Base-by-base conservation (phyloP, 805 yeast genomes). In the Hanseniaspora jakobsenii region DNA sequence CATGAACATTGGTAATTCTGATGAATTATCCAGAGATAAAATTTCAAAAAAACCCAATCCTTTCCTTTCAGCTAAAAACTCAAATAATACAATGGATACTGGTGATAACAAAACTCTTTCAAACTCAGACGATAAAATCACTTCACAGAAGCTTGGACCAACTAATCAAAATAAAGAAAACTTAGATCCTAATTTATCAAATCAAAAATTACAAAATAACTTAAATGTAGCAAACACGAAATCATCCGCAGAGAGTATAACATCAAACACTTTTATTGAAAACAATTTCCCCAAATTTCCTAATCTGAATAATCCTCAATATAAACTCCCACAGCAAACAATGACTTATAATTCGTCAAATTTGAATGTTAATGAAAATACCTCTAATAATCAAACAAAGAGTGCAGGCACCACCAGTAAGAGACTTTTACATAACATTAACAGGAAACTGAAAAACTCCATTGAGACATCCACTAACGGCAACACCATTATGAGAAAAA, bases 251-350 rank as follows among this genome's bases (percentile, higher is more conserved):
- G 39, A 42, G 23, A 42, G 46, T 29, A 39, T 42, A 9, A 42
- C 35, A 3, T 42, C 46, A 6, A 35, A 38, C 7, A n/a, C 35
- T n/a, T 42, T 42, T 18, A 42, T 42, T 21, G 46, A 42, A 42
- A 42, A 42, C 30, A 42, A 35, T 22, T 42, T 42, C 12, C 39
- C 46, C 22, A 23, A 13, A n/a, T 22, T 27, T 29, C 12, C 26
- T 3, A 28, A 12, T 28, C n/a, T 35, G n/a, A 28, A 42, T 18
- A 28, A 32, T 3, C 28, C 38, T 3, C 34, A 41, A 2, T 41
- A 9, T 16, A 32, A 32, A 10, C 22, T 34, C 12, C 45, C 45
- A 5, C 14, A 7, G 6, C 45, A 41, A 21, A n/a, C 22, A 3
- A 13, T 6, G 26, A 3, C 18, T 9, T 19, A 24, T 18, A 12